These are phyloP conservation scores for Gypsophila paniculata DNA, from an alignment of 179 eudicot species.

Conservation along the genomic window DNA sequence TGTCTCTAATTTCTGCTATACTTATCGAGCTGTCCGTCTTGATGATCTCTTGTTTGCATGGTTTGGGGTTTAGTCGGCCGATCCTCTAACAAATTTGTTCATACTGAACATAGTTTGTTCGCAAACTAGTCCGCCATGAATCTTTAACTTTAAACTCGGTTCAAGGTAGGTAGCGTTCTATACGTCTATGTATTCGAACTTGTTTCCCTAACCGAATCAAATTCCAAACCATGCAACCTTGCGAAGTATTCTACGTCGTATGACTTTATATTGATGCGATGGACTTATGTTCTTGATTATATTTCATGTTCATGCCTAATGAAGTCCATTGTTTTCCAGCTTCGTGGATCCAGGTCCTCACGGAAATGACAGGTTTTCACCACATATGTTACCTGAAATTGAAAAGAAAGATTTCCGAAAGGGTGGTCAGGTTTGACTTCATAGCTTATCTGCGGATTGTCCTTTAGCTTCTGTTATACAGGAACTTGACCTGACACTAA, in stretches of 20 bases:
- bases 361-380: constrained; percentile 85
- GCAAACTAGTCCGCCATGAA: too few relatives aligned
- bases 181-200: too few relatives aligned
- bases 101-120: too few relatives aligned
- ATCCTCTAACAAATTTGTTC: too few relatives aligned
- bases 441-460: constrained; percentile 3
- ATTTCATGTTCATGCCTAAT: constrained; percentile 3
- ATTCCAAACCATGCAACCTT: background rate
- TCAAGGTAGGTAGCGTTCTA: too few relatives aligned
- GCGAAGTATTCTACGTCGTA: background rate
- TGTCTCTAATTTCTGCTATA: background rate
- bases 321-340: constrained; percentile 35
- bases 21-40: background rate
- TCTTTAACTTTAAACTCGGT: too few relatives aligned
- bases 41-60: background rate
- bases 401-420: constrained; percentile 72
- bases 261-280: background rate
- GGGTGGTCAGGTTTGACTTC: constrained; percentile 79
- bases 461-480: background rate
- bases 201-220: too few relatives aligned
- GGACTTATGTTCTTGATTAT: background rate
- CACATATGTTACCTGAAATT: constrained; percentile 90
- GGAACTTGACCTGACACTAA: too few relatives aligned
- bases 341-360: constrained; percentile 95
- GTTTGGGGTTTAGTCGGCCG: background rate